Evolutionary conservation across 768 basidiomycete genomes (phyloP), one percentile per base, ranked within the genome.

Genomic region (Tulasnella sp.): DNA sequence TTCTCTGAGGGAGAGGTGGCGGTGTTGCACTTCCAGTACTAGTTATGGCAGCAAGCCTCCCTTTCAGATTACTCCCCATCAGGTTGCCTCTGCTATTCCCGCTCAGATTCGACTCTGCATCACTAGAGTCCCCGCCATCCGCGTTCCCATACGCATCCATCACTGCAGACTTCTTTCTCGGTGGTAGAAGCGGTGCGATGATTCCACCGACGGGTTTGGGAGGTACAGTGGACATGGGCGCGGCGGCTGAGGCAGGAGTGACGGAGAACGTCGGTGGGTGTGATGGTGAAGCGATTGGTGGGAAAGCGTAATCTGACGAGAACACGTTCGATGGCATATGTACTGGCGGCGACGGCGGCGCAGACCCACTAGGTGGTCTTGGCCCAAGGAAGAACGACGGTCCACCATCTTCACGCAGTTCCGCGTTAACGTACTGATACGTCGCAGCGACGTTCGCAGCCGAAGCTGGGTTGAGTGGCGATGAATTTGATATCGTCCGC

Each of bases 391-490:
- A 52, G 3, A 29, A 2, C 12, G 56, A 49, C 17, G 56, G 56
- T 21, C 41, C 12, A 27, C 17, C 22, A 45, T 29, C 55, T 19
- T 59, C 56, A 22, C 2, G 30, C 12, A 57, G 21, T 1, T 59
- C 56, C 4, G 56, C 56, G 21, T 59, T 59, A 31, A 59, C 29
- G 46, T 59, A 59, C 34, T 49, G 46, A 41, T 59, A 59, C 49
- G 46, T 25, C 48, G 57, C 57, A 1, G 57, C 57, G 22, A 59
- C 46, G 15, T 50, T 49, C 19, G 50, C 7, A 24, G 50, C 22
- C n/a, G 50, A 38, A 24, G 50, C 22, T 10, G 50, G 50, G 19
- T 52, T 22, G 17, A 34, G 34, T 8, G 22, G 50, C n/a, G 50
- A 34, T 10, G 50, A 38, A 52, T 52, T 52, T 9, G 50, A 52